These are phyloP conservation scores for Mycothermus thermophilus DNA, from an alignment of 495 filamentous ascomycete species.

Conservation along the genomic window DNA sequence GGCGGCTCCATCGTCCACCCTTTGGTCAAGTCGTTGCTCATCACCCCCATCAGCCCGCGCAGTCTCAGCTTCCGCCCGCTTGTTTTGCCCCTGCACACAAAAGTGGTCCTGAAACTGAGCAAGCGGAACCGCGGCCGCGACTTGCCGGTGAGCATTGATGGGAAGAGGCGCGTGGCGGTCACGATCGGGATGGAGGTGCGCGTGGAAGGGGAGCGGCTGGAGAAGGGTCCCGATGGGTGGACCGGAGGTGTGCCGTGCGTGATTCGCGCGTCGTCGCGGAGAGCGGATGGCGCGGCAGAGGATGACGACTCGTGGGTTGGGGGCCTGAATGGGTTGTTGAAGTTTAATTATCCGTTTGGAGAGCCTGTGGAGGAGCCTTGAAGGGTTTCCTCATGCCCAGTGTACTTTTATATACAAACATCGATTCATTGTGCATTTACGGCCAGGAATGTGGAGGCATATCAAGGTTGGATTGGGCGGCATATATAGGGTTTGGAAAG, in stretches of 20 bases:
- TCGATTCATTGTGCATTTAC: too few relatives aligned
- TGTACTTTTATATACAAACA: too few relatives aligned
- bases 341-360: conserved; percentile 97
- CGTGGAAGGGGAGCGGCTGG: conserved; percentile 67
- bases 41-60: conserved; percentile 89
- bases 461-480: too few relatives aligned
- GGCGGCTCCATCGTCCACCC: conserved; percentile 95
- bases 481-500: too few relatives aligned
- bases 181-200: conserved; percentile 75
- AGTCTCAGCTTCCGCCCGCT: conserved; percentile 84
- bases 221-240: conserved; percentile 39
- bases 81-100: conserved; percentile 75
- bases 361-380: conserved; percentile 28
- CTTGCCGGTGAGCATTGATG: conserved; percentile 81
- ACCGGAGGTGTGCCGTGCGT: conserved; percentile 58
- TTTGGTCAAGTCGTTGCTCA: conserved; percentile 67
- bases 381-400: too few relatives aligned
- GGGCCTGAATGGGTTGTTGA: conserved; percentile 82
- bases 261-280: conserved; percentile 34
- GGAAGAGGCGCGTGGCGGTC: conserved; percentile 58
- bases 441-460: too few relatives aligned
- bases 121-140: conserved; percentile 71
- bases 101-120: conserved; percentile 69
- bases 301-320: conserved; percentile 92
- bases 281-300: conserved; percentile 36